phyloP scores from a whole-genome alignment of 2,329 filamentous ascomycete species.

The Mycosphaerelloides madeirae region DNA sequence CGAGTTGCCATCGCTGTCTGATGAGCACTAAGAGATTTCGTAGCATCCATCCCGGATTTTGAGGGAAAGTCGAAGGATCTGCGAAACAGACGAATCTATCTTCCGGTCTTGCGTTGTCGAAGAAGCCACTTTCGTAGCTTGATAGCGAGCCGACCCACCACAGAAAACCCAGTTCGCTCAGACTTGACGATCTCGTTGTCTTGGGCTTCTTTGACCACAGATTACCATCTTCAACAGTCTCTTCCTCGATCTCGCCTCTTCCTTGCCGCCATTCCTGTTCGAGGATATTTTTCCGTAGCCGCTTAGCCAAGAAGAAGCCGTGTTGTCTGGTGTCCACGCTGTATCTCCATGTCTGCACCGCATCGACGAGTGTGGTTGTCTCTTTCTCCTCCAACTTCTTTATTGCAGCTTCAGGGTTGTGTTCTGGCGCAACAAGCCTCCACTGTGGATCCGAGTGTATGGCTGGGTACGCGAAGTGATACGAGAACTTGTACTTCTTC shows the following conservation, averaged over 20 bases:
- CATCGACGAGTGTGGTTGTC: slow-evolving; percentile 72
- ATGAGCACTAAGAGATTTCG: slow-evolving; percentile 84
- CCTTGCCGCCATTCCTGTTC: slow-evolving; percentile 33
- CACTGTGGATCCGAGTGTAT: slow-evolving; percentile 84
- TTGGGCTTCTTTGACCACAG: slow-evolving; percentile 35
- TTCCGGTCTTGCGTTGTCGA: slow-evolving; percentile 63
- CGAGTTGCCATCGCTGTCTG: slow-evolving; percentile 72
- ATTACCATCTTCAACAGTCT: slow-evolving; percentile 30
- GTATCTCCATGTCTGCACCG: slow-evolving; percentile 83
- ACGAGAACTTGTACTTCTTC: slow-evolving; percentile 97
- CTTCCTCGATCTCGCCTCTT: slow-evolving; percentile 25
- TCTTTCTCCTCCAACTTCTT: slow-evolving; percentile 60
- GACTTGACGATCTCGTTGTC: slow-evolving; percentile 47
- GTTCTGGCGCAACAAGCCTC: slow-evolving; percentile 51
- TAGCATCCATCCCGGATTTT: slow-evolving; percentile 87
- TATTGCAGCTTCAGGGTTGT: slow-evolving; percentile 36
- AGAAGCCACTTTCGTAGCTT: slow-evolving; percentile 82
- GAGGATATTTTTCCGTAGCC: slow-evolving; percentile 43
- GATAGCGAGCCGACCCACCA: slow-evolving; percentile 77
- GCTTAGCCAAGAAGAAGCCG: slow-evolving; percentile 94
- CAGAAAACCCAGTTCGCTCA: slow-evolving; percentile 57
- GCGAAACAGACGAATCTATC: slow-evolving; percentile 83
- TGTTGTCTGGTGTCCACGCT: slow-evolving; percentile 76
- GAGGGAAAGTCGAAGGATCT: slow-evolving; percentile 84
- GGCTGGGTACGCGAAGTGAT: slow-evolving; percentile 95